Base-by-base conservation (phyloP, 305 asterid species). In the Andrographis paniculata region DNA sequence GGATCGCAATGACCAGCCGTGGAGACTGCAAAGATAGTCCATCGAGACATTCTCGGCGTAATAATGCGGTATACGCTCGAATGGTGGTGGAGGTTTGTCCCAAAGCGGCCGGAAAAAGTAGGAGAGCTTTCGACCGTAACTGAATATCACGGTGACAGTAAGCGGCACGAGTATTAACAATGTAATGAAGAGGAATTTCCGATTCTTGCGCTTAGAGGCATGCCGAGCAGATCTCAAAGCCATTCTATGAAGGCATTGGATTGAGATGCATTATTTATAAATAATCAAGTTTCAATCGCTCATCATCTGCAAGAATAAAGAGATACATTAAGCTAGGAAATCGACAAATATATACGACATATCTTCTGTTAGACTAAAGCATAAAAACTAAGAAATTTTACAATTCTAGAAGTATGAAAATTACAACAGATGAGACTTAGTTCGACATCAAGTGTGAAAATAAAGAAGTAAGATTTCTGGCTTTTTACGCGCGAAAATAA, bases 61-160 rank as follows among this genome's bases (percentile, higher is more conserved):
- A 37, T 76, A 87, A 65, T 87, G 97, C 6, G 88, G 94, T 19
- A 87, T 31, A 31, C 42, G 75, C 52, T 64, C 58, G 1, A 87
- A 81, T 0, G 80, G 73, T 1, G 68, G 55, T 14, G 94, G 97
- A 44, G 97, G 80, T 14, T 43, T 50, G 73, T 87, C 97, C 97
- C 97, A 87, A 42, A 87, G 71, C 5, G 97, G 97, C 4, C 95
- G 94, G 55, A 87, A 66, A 17, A 87, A 79, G 50, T 87, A 87
- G 57, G 94, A 65, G 49, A 87, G 65, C 36, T 75, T 79, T 39
- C 68, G 82, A 48, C 58, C 45, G 30, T 80, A 64, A 55, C 52
- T 51, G 21, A 66, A 56, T 31, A 75, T 48, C 12, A 64, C 77
- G 6, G 69, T 56, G 37, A 75, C 37, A 30, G 63, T 55, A 53